Base-by-base conservation (phyloP, 2,329 filamentous ascomycete genomes). In the Ophiocordyceps unilateralis region DNA sequence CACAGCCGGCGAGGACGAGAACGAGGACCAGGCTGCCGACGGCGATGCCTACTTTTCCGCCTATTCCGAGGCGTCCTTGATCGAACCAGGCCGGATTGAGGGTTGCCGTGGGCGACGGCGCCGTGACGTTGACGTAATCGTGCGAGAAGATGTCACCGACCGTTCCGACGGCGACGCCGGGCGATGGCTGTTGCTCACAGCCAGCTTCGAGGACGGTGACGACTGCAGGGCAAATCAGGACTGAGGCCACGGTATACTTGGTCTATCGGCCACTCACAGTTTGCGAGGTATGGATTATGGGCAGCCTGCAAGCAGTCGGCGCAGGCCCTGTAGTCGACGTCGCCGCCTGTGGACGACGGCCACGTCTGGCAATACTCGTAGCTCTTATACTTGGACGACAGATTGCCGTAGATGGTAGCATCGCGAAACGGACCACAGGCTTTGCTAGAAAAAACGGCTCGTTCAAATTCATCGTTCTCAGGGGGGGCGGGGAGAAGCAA, bases 41-140 rank as follows among this genome's bases (percentile, higher is more conserved):
- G 14, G 67, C 71, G 42, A 80, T 72, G 47, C 74, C 76, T 1
- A 77, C 72, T 43, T 75, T 72, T 12, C 64, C 70, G 5, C 68
- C 72, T 1, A 78, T 59, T 2, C 58, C 65, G 8, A 80, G 53
- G 0, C 70, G 63, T 0, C 69, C 67, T 0, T 60, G 45, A 4
- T 62, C 58, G 28, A 61, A 55, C 52, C 66, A 65, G 24, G 62
- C 55, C 0, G 63, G 58, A 36, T 62, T 47, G n/a, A 67, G 55
- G 0, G 59, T 57, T 8, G 62, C 57, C 0, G 59, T 58, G 0
- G 66, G 58, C 0, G 65, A 59, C 0, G 75, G 70, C 0, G 61
- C 58, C 2, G 72, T 74, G 43, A 74, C 62, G 45, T 68, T 69
- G 36, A 76, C 63, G 0, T 50, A 45, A 1, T 60, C 55, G 10